Evolutionary conservation across 2,329 filamentous ascomycete genomes (phyloP), one percentile per base, ranked within the genome.

Genomic region (Pseudonectria foliicola): DNA sequence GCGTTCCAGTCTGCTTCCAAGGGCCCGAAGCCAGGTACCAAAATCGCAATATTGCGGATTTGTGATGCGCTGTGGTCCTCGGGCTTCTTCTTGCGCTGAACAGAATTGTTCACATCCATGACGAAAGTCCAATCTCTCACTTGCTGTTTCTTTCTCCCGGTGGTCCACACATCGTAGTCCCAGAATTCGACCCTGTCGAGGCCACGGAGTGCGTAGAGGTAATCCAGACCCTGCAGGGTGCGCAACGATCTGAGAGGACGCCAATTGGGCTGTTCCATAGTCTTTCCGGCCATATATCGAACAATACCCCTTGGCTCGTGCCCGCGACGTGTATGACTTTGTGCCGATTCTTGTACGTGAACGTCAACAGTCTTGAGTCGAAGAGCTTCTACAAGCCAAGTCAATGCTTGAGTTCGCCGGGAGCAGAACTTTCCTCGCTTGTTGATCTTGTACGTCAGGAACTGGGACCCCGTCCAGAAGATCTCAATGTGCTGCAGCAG

Each of bases 401-500:
- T 39, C 2, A 70, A 39, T 2, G 58, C 49, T 10, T 55, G 42
- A 0, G 63, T 66, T 4, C 70, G 56, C 0, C 56, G 49, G 3
- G 67, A 70, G 2, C 56, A 48, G 33, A 47, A 61, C 23, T 46
- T 57, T 0, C 33, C 33, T 6, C 33, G 44, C 1, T 30, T 1
- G 2, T 46, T 46, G 0, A 37, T 39, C 12, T 30, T 2, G 10
- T 39, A 50, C 0, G 49, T 56, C 1, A 65, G 40, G 1, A 37
- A 36, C 25, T 63, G 62, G 3, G 53, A 62, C 3, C 66, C 66
- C 0, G 53, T 46, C 53, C 63, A 69, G 2, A 68, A 46, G 0
- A 73, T 27, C 39, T 71, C 66, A 1, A 73, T 38, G 23, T 68
- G 55, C 32, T 64, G 66, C 0, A 73, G 27, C 0, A 68, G 54